phyloP scores from a whole-genome alignment of 306 rosid genomes.

The Canavalia gladiata region DNA sequence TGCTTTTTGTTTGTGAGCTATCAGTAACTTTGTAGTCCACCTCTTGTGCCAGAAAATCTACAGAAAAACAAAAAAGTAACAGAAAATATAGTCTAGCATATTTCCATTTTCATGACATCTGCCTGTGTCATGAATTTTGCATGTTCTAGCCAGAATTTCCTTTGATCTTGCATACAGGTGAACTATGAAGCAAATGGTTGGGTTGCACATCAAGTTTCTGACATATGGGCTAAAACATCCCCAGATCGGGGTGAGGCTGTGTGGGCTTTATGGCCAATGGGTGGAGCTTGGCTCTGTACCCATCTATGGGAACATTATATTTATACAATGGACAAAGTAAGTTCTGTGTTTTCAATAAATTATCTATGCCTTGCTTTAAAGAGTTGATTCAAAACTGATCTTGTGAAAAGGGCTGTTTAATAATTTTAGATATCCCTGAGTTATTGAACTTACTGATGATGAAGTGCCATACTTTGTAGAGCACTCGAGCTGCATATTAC shows the following conservation, averaged over 20 bases:
- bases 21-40: conserved; percentile 7
- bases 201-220: conserved; percentile 97
- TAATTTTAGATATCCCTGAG: conserved; percentile 17
- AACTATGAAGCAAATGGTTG: conserved; percentile 90
- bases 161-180: conserved; percentile 64
- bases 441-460: conserved; percentile 26
- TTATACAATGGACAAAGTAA: conserved; percentile 89
- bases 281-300: conserved; percentile 93
- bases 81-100: conserved; percentile 10
- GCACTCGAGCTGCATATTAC: conserved; percentile 3
- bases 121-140: conserved; percentile 32
- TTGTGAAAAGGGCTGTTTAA: conserved; percentile 8
- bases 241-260: conserved; percentile 92
- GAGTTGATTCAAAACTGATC: conserved; percentile 31
- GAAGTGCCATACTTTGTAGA: conserved; percentile 15
- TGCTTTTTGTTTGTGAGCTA: conserved; percentile 30
- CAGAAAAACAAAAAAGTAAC: neutral
- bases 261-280: conserved; percentile 98
- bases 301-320: conserved; percentile 97
- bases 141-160: conserved; percentile 30
- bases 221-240: conserved; percentile 92
- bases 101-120: conserved; percentile 1
- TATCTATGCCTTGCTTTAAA: conserved; percentile 32
- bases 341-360: conserved; percentile 42
- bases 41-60: neutral